Percentiles rank a stretch among this genome's conserved stretches.
These are phyloP conservation scores for Starmerella apis DNA, from an alignment of 805 yeast species.

Conservation along the genomic window DNA sequence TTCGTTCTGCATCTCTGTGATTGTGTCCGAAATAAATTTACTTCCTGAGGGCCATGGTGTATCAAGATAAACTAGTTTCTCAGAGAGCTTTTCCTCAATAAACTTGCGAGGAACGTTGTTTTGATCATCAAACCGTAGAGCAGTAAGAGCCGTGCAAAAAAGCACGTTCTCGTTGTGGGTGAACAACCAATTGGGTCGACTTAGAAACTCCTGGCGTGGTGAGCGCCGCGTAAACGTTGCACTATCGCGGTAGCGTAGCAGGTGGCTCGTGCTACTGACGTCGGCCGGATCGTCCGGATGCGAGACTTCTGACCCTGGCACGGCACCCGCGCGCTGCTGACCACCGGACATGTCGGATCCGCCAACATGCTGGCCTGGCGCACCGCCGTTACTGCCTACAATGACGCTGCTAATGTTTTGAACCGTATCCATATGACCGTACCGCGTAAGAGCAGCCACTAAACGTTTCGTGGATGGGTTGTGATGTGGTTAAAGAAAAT, in stretches of 20 bases:
- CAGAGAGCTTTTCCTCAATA: slow-evolving; percentile 21
- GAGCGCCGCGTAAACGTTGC: not conserved
- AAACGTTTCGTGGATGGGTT: slow-evolving; percentile 20
- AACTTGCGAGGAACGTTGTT: slow-evolving; percentile 24
- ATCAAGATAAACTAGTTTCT: slow-evolving; percentile 19
- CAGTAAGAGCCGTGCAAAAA: slow-evolving; percentile 19
- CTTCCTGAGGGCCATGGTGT: slow-evolving; percentile 22
- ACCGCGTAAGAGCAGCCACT: slow-evolving; percentile 16
- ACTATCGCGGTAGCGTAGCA: slow-evolving; percentile 1
- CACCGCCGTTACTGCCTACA: slow-evolving; percentile 7
- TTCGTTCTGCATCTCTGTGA: slow-evolving; percentile 12
- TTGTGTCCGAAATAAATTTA: slow-evolving; percentile 15
- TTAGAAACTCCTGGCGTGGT: slow-evolving; percentile 19
- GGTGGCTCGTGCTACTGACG: not conserved
- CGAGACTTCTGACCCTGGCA: not conserved
- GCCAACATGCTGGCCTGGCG: not conserved
- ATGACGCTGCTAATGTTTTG: slow-evolving; percentile 20
- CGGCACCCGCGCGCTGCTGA: not conserved
- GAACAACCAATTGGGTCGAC: slow-evolving; percentile 23
- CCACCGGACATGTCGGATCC: slow-evolving; percentile 1
- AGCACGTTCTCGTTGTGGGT: slow-evolving; percentile 21
- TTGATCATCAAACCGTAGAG: slow-evolving; percentile 20
- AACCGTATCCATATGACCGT: slow-evolving; percentile 24
- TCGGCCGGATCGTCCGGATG: slow-evolving; percentile 1
- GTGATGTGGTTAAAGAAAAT: slow-evolving; percentile 10